Base-by-base conservation (phyloP, 106 monocot genomes). In the Gastrodia elata region DNA sequence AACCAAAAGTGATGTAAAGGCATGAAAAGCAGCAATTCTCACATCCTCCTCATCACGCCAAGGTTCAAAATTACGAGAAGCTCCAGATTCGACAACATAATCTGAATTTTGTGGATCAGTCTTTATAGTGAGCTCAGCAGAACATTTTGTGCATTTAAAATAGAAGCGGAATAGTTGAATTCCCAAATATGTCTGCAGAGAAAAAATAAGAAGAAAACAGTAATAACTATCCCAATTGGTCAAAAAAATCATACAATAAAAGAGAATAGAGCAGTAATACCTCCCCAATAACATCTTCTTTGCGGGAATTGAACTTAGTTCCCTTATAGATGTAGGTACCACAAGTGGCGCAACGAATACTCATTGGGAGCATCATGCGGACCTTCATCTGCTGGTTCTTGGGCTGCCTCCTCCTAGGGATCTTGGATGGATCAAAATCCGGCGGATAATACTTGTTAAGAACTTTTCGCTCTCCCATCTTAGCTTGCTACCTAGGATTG, bases 341-440 rank as follows among this genome's bases (percentile, higher is more conserved):
- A 28, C 96, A 96, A 14, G 96, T 96, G 57, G 67, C 74, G 86
- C 96, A 96, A 0, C 92, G 87, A 49, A 96, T 90, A 77, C 92
- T 92, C 96, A 96, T 92, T 7, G 92, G 96, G 74, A 96, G 90
- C 96, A 96, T 96, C 96, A 96, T 96, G 37, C 96, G 83, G 15
- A 96, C 84, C 68, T 89, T 96, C 42, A 96, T 96, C 81, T 96
- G 96, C 79, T 90, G 87, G 76, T 96, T 96, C 88, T 88, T 92
- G 16, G 84, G 96, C 79, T 86, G 89, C 82, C 77, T 28, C 75
- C 89, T 78, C 74, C 92, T 67, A 0, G 96, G 96, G 73, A 96
- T 92, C 88, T 92, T 92, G 73, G 88, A 79, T 81, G 96, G 96
- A 80, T 96, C 96, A 76, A 96, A 96, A 42, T 96, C 96, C 84